Evolutionary conservation across 805 yeast genomes (phyloP).

Genomic region (Blastobotrys robertii): DNA sequence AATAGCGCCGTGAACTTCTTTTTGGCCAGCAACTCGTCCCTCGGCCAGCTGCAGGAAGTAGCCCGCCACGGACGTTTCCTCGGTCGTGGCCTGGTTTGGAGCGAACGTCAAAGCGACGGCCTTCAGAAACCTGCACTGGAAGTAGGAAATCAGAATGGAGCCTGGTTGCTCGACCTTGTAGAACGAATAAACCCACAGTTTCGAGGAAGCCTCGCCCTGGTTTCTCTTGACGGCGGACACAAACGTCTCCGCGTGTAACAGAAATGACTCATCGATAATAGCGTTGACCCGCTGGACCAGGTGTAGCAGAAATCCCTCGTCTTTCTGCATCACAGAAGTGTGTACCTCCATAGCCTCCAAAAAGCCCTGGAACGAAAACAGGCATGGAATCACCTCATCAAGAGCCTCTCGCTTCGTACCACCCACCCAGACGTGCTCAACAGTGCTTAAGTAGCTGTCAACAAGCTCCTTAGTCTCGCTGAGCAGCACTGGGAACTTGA

Average conservation of each 20-base stretch:
- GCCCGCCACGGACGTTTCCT: not conserved
- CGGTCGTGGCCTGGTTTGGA: not conserved
- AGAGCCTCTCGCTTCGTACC: slow-evolving; percentile 7
- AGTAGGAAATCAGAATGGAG: slow-evolving; percentile 13
- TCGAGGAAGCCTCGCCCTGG: slow-evolving; percentile 5
- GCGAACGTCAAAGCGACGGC: slow-evolving; percentile 12
- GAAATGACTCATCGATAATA: slow-evolving; percentile 8
- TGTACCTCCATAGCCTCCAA: slow-evolving; percentile 24
- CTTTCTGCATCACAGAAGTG: slow-evolving; percentile 4
- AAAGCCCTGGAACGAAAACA: slow-evolving; percentile 25
- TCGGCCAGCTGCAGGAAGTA: not conserved
- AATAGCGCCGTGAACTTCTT: not conserved
- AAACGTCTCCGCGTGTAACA: slow-evolving; percentile 15
- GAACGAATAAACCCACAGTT: slow-evolving; percentile 11
- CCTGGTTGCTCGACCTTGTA: slow-evolving; percentile 14
- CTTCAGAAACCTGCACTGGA: slow-evolving; percentile 11
- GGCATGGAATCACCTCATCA: slow-evolving; percentile 12
- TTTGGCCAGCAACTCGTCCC: slow-evolving; percentile 1
- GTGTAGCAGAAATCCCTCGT: slow-evolving; percentile 2
- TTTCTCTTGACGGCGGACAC: slow-evolving; percentile 4
- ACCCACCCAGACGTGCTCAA: slow-evolving; percentile 13
- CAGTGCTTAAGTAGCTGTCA: slow-evolving; percentile 20
- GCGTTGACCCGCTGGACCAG: slow-evolving; percentile 8
- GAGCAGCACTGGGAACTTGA: slow-evolving; percentile 24
- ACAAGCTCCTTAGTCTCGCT: slow-evolving; percentile 19